Conservation (phyloP, 768 basidiomycete species). For the Stropharia rugosoannulata region DNA sequence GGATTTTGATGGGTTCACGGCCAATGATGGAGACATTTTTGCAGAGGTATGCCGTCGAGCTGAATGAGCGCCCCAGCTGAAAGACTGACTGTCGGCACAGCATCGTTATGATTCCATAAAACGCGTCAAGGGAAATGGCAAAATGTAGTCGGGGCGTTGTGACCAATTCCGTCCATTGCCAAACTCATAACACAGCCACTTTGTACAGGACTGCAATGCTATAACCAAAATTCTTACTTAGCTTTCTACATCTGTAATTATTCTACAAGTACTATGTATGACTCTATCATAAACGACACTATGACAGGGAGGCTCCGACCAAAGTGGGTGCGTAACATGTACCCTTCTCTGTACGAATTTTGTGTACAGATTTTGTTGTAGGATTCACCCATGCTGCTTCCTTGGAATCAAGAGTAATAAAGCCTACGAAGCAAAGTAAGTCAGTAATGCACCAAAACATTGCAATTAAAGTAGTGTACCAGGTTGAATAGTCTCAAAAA, state of each 20-base stretch:
- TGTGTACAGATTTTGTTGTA: slow-evolving; percentile 72
- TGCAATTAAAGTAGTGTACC: slow-evolving; percentile 38
- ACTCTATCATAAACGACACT: slow-evolving; percentile 16
- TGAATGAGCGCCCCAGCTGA: slow-evolving; percentile 42
- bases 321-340: slow-evolving; percentile 78
- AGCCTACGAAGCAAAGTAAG: slow-evolving; percentile 44
- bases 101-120: slow-evolving; percentile 25
- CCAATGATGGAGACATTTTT: slow-evolving; percentile 66
- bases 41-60: slow-evolving; percentile 46
- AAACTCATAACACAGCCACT: slow-evolving; percentile 19
- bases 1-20: slow-evolving; percentile 53
- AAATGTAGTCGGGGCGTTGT: slow-evolving; percentile 14
- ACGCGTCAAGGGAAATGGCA: background rate
- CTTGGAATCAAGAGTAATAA: slow-evolving; percentile 81
- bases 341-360: slow-evolving; percentile 84
- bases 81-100: slow-evolving; percentile 32
- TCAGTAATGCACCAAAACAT: background rate
- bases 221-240: too few species aligned
- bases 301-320: slow-evolving; percentile 91
- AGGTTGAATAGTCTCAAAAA: slow-evolving; percentile 96
- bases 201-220: too few species aligned
- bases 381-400: slow-evolving; percentile 96
- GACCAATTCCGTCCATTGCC: slow-evolving; percentile 7
- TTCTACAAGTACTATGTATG: background rate
- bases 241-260: too few species aligned